Evolutionary conservation across 2,329 filamentous ascomycete species (phyloP).

Genomic region (Periglandula ipomoeae): DNA sequence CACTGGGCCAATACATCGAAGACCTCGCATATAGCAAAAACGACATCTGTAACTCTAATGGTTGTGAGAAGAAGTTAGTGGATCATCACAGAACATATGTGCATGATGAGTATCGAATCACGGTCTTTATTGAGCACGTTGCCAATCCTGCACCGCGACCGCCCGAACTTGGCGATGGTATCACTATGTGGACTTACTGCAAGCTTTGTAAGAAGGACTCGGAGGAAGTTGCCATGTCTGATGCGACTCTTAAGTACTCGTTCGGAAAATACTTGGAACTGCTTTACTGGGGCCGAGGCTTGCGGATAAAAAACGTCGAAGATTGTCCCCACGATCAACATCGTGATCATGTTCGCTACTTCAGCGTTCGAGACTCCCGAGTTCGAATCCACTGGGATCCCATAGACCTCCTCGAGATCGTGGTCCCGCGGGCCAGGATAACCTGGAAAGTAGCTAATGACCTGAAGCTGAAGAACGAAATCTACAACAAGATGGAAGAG

Average conservation of each 20-base stretch:
- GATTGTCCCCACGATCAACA: constrained; percentile 85
- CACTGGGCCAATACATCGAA: constrained; percentile 90
- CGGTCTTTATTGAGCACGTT: constrained; percentile 66
- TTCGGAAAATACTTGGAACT: constrained; percentile 98
- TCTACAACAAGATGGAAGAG: constrained; percentile 72
- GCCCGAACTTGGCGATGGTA: constrained; percentile 48
- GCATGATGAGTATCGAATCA: constrained; percentile 88
- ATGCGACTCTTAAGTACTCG: constrained; percentile 94
- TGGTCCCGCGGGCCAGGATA: constrained; percentile 80
- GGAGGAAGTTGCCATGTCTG: constrained; percentile 81
- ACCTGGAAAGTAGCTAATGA: constrained; percentile 99
- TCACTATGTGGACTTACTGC: constrained; percentile 97
- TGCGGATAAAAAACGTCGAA: constrained; percentile 63
- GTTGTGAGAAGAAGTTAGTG: constrained; percentile 79
- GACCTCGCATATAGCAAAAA: constrained; percentile 72
- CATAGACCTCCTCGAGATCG: constrained; percentile 87
- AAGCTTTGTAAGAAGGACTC: constrained; percentile 88
- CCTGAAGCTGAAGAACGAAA: constrained; percentile 82
- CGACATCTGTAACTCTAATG: constrained; percentile 70
- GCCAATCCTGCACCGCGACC: constrained; percentile 32
- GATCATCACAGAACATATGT: constrained; percentile 97
- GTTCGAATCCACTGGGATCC: constrained; percentile 87
- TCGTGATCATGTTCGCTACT: constrained; percentile 85
- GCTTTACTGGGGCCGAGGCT: constrained; percentile 84
- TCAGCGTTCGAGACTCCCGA: constrained; percentile 77